Conservation (phyloP, 176 grass and related monocot genomes). For the Microstegium vimineum region DNA sequence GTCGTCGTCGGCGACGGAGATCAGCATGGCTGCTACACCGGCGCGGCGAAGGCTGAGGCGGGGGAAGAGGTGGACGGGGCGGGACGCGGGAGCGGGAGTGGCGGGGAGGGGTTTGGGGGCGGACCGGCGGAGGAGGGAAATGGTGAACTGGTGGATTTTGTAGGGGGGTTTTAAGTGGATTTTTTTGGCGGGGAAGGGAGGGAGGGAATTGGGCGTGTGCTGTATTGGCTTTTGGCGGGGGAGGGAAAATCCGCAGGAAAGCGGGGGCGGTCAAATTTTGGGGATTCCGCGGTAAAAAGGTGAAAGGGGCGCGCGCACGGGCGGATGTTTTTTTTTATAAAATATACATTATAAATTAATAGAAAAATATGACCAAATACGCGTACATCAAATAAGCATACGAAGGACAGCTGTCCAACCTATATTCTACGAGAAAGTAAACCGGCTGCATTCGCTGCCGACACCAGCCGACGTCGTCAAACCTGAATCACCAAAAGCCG, state of each 20-base stretch:
- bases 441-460: too few species aligned
- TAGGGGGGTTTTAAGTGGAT: not conserved
- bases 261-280: not conserved
- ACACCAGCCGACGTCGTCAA: too few species aligned
- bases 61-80: not conserved
- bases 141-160: not conserved
- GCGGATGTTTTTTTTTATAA: too few species aligned
- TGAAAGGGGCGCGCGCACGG: too few species aligned
- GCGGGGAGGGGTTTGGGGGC: not conserved
- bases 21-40: constrained; percentile 14
- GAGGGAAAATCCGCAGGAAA: not conserved
- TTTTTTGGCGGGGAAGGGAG: constrained; percentile 20
- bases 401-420: too few species aligned
- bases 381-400: too few species aligned
- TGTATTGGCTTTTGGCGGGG: constrained; percentile 1
- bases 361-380: too few species aligned
- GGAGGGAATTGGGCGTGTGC: not conserved
- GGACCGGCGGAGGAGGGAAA: constrained; percentile 12
- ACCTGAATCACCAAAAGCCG: too few species aligned
- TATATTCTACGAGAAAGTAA: too few species aligned
- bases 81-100: not conserved
- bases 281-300: too few species aligned
- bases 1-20: not conserved
- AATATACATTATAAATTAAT: too few species aligned
- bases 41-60: not conserved